Conservation (phyloP, 2,329 filamentous ascomycete species). For the Penicillium sp. region DNA sequence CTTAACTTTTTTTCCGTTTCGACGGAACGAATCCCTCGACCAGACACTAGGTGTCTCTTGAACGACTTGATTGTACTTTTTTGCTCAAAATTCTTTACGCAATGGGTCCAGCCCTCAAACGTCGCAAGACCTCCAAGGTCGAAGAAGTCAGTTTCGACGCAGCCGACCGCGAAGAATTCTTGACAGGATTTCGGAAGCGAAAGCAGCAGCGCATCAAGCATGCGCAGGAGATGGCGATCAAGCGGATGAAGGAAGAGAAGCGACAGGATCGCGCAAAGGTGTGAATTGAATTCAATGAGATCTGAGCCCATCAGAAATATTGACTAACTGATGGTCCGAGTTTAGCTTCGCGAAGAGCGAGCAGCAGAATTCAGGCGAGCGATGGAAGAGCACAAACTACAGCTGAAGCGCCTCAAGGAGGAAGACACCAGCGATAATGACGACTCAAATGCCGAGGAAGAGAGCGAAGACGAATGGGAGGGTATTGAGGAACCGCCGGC, state of each 20-base stretch:
- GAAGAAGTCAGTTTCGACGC: conserved; percentile 87
- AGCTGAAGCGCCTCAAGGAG: conserved; percentile 66
- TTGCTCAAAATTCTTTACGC: neutral
- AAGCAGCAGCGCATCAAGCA: conserved; percentile 83
- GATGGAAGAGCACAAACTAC: conserved; percentile 72
- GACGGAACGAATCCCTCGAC: conserved; percentile 8
- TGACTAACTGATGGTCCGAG: conserved; percentile 14
- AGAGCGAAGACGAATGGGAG: conserved; percentile 62
- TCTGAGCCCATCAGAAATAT: neutral
- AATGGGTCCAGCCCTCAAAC: conserved; percentile 66
- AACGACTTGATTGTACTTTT: neutral
- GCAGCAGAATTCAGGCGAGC: conserved; percentile 81
- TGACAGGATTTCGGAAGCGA: conserved; percentile 96
- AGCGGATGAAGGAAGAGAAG: conserved; percentile 76
- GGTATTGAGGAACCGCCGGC: conserved; percentile 61
- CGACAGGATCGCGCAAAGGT: conserved; percentile 76
- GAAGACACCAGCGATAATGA: conserved; percentile 30
- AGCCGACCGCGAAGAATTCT: conserved; percentile 77
- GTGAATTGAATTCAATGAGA: conserved; percentile 28
- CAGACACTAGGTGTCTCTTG: conserved; percentile 1
- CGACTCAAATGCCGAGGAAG: conserved; percentile 33
- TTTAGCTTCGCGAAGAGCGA: conserved; percentile 79
- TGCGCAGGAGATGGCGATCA: conserved; percentile 79
- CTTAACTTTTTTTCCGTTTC: conserved; percentile 25
- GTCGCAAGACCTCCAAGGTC: conserved; percentile 64